Evolutionary conservation across 1,139 yeast species (phyloP).

Genomic region (Debaryomyces coudertii): DNA sequence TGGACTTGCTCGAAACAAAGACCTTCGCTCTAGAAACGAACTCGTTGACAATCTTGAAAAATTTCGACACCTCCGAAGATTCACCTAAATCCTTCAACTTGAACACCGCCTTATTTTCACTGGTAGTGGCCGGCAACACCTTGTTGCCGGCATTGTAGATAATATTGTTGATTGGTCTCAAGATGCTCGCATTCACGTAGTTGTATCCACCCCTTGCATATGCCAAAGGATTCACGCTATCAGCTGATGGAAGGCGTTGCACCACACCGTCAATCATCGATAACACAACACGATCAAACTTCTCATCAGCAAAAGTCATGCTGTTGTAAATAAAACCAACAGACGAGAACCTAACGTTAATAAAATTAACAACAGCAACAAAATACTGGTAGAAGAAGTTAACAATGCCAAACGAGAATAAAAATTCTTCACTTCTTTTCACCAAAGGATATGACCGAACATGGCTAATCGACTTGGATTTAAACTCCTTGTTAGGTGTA

Average conservation of each 20-base stretch:
- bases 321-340: conserved; percentile 28
- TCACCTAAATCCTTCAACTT: conserved; percentile 25
- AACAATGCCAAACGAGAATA: conserved; percentile 32
- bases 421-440: conserved; percentile 23
- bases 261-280: conserved; percentile 22
- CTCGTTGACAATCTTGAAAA: conserved; percentile 35
- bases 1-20: conserved; percentile 31
- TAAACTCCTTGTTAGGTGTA: conserved; percentile 19
- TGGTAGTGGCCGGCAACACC: conserved; percentile 33
- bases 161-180: conserved; percentile 34
- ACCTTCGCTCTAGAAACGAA: conserved; percentile 31
- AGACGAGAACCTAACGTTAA: conserved; percentile 27
- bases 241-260: conserved; percentile 14
- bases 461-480: conserved; percentile 41
- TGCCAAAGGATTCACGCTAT: conserved; percentile 19
- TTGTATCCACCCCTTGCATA: conserved; percentile 21
- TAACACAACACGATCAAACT: conserved; percentile 31
- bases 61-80: conserved; percentile 29
- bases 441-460: conserved; percentile 37
- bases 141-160: conserved; percentile 33
- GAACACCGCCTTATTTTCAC: conserved; percentile 27
- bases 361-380: conserved; percentile 21
- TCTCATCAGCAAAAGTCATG: conserved; percentile 31
- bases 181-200: conserved; percentile 26
- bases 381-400: conserved; percentile 26